Percentiles rank a stretch among this genome's conserved stretches.
These are phyloP conservation scores for Sordariomycetes sp. DNA, from an alignment of 2,329 filamentous ascomycete genomes.

Conservation along the genomic window DNA sequence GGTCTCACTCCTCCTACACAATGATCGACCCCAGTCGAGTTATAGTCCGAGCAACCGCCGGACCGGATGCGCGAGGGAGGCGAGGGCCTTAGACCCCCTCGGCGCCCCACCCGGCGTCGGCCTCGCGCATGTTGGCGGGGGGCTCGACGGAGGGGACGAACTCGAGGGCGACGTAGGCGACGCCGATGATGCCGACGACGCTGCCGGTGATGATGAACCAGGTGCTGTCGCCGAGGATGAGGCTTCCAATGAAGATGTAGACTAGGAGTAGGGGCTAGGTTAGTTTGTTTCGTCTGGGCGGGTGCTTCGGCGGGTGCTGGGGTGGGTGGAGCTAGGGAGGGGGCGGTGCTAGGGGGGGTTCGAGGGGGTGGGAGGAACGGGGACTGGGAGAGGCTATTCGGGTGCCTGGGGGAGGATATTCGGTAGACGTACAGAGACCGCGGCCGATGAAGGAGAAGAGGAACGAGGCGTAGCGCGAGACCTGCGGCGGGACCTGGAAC, in stretches of 20 bases:
- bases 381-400: background rate
- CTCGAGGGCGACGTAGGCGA: constrained; percentile 65
- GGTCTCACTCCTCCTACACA: background rate
- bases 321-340: background rate
- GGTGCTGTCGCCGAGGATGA: constrained; percentile 57
- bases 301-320: background rate
- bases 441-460: constrained; percentile 96
- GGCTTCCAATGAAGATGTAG: constrained; percentile 88
- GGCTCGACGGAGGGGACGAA: constrained; percentile 70
- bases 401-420: background rate
- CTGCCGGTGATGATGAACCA: constrained; percentile 65
- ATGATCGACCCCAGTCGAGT: background rate
- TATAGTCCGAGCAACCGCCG: background rate
- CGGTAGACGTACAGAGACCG: constrained; percentile 64
- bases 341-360: background rate
- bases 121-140: constrained; percentile 70
- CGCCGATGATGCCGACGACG: constrained; percentile 63
- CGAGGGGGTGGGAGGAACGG: too few species aligned
- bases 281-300: background rate
- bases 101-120: constrained; percentile 62
- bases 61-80: background rate
- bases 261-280: constrained; percentile 43
- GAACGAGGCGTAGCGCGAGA: constrained; percentile 90
- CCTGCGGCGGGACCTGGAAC: constrained; percentile 88
- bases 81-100: constrained; percentile 50